Evolutionary conservation across 73 alveolate species (phyloP), one percentile per base, ranked within the genome.

Genomic region (Symbiodinium natans): DNA sequence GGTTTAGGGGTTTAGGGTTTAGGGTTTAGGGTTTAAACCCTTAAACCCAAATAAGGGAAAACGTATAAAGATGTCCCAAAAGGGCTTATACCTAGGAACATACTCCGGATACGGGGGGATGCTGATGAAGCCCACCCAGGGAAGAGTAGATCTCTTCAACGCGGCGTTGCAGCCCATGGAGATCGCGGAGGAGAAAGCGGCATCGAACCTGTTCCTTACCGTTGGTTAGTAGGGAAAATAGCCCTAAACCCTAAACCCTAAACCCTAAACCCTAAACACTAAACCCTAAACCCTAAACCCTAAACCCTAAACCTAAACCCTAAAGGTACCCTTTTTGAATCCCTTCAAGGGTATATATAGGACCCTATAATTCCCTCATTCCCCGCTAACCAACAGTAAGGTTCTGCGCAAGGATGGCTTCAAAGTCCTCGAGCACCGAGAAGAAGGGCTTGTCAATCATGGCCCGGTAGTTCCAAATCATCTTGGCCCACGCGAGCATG

Each of bases 131-230:
- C 71, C 59, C 8, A 34, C 74, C 92, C 92, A 83, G 0, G 92
- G 92, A 38, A 80, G 2, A 8, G 23, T 33, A 17, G 40, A 34
- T n/a, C 56, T 17, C 59, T 80, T 80, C 59, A 39, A 29, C 59
- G 41, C 59, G 38, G 88, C 88, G 38, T 41, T 73, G 75, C 88
- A 90, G 29, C 97, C 97, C 41, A 90, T 23, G 36, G 97, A 46
- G 38, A 41, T 41, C 33, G 39, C 52, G 31, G 83, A 87, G 71
- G 84, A 0, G 77, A 90, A 90, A 19, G 88, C 97, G 4, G 27
- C 97, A n/a, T 90, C 97, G 17, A 73, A 73, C 41, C 84, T 54
- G 39, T 36, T 21, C n/a, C n/a, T 82, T 52, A 33, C 93, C 31
- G 83, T 29, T n/a, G 33, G 25, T 3, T 8, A 9, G 46, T 46